These are phyloP conservation scores for Voacanga thouarsii DNA, from an alignment of 257 asterid genomes.

Conservation along the genomic window DNA sequence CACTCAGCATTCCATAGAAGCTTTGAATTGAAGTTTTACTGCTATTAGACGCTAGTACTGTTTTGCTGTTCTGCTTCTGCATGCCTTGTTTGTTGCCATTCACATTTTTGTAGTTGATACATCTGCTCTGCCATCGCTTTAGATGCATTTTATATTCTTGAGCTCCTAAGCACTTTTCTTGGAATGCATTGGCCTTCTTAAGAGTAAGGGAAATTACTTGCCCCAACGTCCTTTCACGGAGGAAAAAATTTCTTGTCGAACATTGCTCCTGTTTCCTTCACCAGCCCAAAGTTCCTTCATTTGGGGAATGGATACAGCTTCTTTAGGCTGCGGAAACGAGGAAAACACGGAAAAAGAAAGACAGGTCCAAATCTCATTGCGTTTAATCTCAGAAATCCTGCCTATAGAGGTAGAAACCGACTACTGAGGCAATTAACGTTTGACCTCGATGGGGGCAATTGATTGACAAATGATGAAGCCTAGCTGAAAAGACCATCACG, in stretches of 20 bases:
- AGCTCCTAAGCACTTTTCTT: no score
- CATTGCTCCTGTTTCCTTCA: neutral
- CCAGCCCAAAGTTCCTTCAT: no score
- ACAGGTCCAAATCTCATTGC: neutral
- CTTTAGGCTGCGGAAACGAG: neutral
- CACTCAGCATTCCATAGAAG: neutral
- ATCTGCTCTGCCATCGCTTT: no score
- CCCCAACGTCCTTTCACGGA: no score
- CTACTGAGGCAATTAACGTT: neutral
- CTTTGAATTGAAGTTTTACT: slow-evolving; percentile 8
- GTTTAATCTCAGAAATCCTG: neutral
- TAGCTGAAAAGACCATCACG: neutral
- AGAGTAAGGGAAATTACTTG: no score
- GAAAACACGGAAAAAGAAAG: neutral
- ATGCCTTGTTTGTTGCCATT: neutral
- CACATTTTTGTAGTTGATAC: neutral
- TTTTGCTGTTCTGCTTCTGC: neutral
- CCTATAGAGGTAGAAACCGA: neutral
- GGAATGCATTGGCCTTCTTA: no score
- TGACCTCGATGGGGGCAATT: neutral
- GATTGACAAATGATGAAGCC: slow-evolving; percentile 5
- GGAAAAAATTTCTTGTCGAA: no score
- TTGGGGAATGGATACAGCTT: neutral
- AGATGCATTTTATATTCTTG: no score
- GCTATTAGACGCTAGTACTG: neutral